Base-by-base conservation (phyloP, 805 yeast genomes). In the Ogataea trehaloabstinens region DNA sequence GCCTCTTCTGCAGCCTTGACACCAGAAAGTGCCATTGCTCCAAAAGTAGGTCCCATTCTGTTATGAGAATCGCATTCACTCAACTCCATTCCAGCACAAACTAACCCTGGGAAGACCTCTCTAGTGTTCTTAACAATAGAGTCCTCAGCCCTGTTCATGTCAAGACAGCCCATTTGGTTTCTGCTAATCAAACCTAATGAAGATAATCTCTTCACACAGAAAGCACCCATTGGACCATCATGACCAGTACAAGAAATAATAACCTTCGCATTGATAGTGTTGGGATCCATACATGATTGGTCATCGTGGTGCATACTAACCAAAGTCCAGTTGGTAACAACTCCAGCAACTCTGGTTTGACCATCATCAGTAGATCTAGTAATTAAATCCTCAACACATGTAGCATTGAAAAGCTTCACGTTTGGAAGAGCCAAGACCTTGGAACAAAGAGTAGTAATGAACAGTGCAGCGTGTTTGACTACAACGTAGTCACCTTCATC, bases 1-100 rank as follows among this genome's bases (percentile, higher is more conserved):
- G 61, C 56, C 38, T 51, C 58, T 53, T 82, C 86, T 18, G 89
- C 90, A 30, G 90, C 89, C 64, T 82, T 81, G 51, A 82, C 82
- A 53, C 91, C 91, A 19, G 85, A 76, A 41, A 81, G 73, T 24
- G 78, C 82, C 90, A 83, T 83, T 33, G 89, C 89, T 43, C 88
- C 89, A 51, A 83, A 83, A 28, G 89, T 82, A 35, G 91, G 90
- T 19, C 90, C 90, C 89, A 83, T 83, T 65, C 91, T 76, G 73
- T 82, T 80, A 50, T 78, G 74, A 19, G 89, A 89, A 53, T 81
- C 86, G 38, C 82, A 76, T 58, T 83, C 89, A 24, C 86, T 80
- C 48, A 81, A 71, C 64, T 83, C 90, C 91, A 83, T 83, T 52
- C 91, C 90, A 35, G 84, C 82, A 44, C 78, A 80, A 41, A 70